Conservation (phyloP, 2,329 filamentous ascomycete genomes). For the Cordyceps fumosorosea region DNA sequence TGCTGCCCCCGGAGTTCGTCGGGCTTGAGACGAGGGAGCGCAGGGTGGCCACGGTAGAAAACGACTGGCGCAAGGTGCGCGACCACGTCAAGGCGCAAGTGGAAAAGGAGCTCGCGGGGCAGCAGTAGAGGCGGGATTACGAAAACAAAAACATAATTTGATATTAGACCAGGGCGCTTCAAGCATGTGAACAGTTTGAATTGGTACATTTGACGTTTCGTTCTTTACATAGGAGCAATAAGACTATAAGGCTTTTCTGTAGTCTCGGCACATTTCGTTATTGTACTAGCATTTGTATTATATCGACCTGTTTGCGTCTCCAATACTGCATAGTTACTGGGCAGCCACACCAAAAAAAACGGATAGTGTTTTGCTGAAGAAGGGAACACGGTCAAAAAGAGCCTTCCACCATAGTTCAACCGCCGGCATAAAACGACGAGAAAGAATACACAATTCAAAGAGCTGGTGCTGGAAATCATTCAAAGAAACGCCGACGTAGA, state of each 20-base stretch:
- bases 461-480: background rate
- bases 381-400: background rate
- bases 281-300: background rate
- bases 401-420: background rate
- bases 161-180: constrained; percentile 4
- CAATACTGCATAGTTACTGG: background rate
- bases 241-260: background rate
- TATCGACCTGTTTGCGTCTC: background rate
- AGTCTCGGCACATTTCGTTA: background rate
- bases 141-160: background rate
- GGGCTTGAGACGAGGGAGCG: constrained; percentile 71
- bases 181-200: background rate
- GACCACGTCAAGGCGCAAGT: constrained; percentile 71
- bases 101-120: constrained; percentile 47
- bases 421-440: background rate
- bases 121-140: background rate
- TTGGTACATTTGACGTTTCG: constrained; percentile 9
- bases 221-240: background rate
- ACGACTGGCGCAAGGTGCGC: constrained; percentile 68
- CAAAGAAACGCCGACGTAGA: constrained; percentile 10
- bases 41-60: constrained; percentile 62
- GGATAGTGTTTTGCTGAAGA: background rate
- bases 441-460: background rate
- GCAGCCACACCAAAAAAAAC: background rate
- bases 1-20: constrained; percentile 75